phyloP scores from a whole-genome alignment of 805 yeast species.

The Kuraishia piskuri region DNA sequence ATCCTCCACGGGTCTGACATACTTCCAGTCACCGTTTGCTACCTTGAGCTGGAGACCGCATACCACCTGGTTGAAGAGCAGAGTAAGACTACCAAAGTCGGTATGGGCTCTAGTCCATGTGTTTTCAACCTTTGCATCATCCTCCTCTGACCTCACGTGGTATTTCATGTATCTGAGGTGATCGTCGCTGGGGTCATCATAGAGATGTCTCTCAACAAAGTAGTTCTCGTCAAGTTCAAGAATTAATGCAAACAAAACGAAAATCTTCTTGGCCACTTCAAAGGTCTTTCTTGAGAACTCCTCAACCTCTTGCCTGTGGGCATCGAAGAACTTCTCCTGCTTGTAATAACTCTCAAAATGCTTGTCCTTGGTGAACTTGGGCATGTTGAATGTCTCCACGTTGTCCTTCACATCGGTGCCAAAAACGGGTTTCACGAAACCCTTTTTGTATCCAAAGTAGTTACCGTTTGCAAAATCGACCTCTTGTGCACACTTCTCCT shows the following conservation, averaged over 20 bases:
- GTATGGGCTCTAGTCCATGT: slow-evolving; percentile 28
- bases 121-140: slow-evolving; percentile 22
- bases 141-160: slow-evolving; percentile 19
- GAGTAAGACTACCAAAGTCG: slow-evolving; percentile 26
- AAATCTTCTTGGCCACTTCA: slow-evolving; percentile 17
- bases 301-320: slow-evolving; percentile 15
- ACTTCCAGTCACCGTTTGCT: slow-evolving; percentile 24
- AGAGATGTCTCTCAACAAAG: slow-evolving; percentile 22
- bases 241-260: slow-evolving; percentile 24
- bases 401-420: slow-evolving; percentile 23
- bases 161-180: slow-evolving; percentile 26
- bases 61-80: slow-evolving; percentile 26
- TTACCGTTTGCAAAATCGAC: slow-evolving; percentile 22
- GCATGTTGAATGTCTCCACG: slow-evolving; percentile 23
- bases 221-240: slow-evolving; percentile 25
- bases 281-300: slow-evolving; percentile 16
- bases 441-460: slow-evolving; percentile 26
- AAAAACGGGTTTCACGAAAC: slow-evolving; percentile 23
- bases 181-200: slow-evolving; percentile 26
- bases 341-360: slow-evolving; percentile 10
- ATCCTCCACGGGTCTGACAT: slow-evolving; percentile 23
- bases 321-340: slow-evolving; percentile 16
- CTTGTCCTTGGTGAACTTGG: slow-evolving; percentile 20
- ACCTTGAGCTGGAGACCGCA: slow-evolving; percentile 27
- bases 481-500: slow-evolving; percentile 18